Percentiles rank a stretch among this genome's conserved stretches.
These are phyloP conservation scores for Blastocystis sp. DNA, from an alignment of 352 stramenopile species.

Conservation along the genomic window DNA sequence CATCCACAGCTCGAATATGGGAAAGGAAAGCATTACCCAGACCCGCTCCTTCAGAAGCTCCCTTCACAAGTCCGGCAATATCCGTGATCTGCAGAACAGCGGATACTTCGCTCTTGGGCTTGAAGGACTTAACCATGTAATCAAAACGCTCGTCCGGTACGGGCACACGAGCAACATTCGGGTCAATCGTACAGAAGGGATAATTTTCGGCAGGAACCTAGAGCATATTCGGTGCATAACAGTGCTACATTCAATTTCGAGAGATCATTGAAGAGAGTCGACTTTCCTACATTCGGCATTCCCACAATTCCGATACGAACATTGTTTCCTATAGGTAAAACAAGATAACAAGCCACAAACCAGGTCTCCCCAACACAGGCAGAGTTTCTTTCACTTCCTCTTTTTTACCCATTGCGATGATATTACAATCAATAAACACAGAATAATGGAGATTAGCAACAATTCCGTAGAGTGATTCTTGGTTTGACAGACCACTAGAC, in stretches of 20 bases:
- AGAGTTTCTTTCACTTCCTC: constrained; percentile 67
- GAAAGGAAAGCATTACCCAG: constrained; percentile 98
- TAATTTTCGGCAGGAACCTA: constrained; percentile 78
- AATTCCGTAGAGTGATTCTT: background rate
- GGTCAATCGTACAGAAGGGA: constrained; percentile 97
- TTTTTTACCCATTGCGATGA: constrained; percentile 65
- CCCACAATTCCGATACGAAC: constrained; percentile 92
- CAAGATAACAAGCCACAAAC: constrained; percentile 86
- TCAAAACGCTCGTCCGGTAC: constrained; percentile 97
- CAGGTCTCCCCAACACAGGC: constrained; percentile 68
- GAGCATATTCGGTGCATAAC: background rate
- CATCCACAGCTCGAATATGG: constrained; percentile 97
- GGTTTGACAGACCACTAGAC: background rate
- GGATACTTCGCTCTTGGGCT: constrained; percentile 86
- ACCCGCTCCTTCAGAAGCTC: constrained; percentile 89
- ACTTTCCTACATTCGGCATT: constrained; percentile 99
- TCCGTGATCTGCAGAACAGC: constrained; percentile 95
- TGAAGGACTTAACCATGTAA: constrained; percentile 89
- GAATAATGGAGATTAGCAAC: background rate
- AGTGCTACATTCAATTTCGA: constrained; percentile 75
- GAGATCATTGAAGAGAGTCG: constrained; percentile 97
- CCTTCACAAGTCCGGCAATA: constrained; percentile 96
- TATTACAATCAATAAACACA: background rate
- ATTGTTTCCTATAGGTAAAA: constrained; percentile 72
- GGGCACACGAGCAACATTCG: constrained; percentile 89